Percentiles rank a stretch among this genome's conserved stretches.
Conservation (phyloP, 2,329 filamentous ascomycete species). For the Fusarium subglutinans region DNA sequence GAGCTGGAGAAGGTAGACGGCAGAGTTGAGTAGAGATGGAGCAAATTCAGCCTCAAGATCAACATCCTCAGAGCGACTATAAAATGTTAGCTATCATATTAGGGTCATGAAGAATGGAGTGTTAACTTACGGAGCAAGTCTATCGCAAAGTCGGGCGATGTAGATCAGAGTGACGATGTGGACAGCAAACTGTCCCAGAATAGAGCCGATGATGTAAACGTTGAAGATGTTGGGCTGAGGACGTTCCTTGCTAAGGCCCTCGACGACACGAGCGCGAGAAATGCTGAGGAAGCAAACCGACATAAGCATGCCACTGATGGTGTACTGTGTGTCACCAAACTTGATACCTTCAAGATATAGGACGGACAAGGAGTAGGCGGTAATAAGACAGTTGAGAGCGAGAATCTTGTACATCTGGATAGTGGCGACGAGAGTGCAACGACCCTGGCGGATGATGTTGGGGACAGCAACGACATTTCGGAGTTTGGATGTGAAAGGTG, state of each 20-base stretch:
- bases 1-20: slow-evolving; percentile 94
- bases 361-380: slow-evolving; percentile 95
- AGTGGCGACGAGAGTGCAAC: slow-evolving; percentile 96
- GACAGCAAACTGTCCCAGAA: slow-evolving; percentile 95
- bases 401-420: slow-evolving; percentile 99
- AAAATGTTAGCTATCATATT: slow-evolving; percentile 38
- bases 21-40: slow-evolving; percentile 93
- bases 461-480: slow-evolving; percentile 96
- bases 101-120: rapidly evolving
- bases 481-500: slow-evolving; percentile 96
- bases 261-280: slow-evolving; percentile 95
- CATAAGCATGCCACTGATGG: slow-evolving; percentile 99
- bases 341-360: slow-evolving; percentile 98
- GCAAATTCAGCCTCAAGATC: slow-evolving; percentile 95
- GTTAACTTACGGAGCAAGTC: slow-evolving; percentile 80
- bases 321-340: slow-evolving; percentile 97
- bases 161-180: slow-evolving; percentile 96
- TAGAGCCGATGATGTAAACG: slow-evolving; percentile 96
- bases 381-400: slow-evolving; percentile 96
- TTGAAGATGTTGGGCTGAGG: slow-evolving; percentile 99
- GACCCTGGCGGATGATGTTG: slow-evolving; percentile 97
- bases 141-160: slow-evolving; percentile 88
- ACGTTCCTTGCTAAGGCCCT: slow-evolving; percentile 94
- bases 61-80: slow-evolving; percentile 66
- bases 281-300: slow-evolving; percentile 99